phyloP scores from a whole-genome alignment of 345 rosid genomes.

The Nephelium lappaceum region DNA sequence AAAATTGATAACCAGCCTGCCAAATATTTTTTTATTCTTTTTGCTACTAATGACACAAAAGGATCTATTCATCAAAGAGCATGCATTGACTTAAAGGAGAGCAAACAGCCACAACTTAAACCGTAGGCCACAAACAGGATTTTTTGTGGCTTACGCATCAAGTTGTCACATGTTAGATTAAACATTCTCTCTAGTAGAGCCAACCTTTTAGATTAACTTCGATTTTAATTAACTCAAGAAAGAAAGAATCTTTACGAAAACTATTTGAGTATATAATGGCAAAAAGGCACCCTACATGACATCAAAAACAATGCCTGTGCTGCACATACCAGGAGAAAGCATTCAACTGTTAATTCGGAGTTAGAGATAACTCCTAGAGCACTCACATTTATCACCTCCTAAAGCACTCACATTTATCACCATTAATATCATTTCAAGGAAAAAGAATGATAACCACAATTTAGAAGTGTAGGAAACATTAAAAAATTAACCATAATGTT shows the following conservation, averaged over 20 bases:
- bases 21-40: constrained; percentile 14
- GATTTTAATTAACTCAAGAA: background rate
- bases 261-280: background rate
- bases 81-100: background rate
- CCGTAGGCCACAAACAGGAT: background rate
- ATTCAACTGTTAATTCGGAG: background rate
- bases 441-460: background rate
- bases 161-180: background rate
- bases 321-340: background rate
- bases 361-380: background rate
- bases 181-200: background rate
- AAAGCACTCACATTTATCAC: background rate
- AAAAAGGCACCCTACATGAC: background rate
- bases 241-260: background rate
- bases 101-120: background rate
- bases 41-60: constrained; percentile 20
- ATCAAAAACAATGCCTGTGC: background rate
- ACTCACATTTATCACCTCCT: background rate
- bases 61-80: constrained; percentile 13
- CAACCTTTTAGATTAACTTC: background rate
- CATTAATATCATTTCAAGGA: background rate
- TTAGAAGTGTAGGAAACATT: background rate
- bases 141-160: background rate
- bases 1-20: constrained; percentile 28
- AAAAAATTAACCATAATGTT: background rate